Base-by-base conservation (phyloP, 2,329 filamentous ascomycete species). In the Trichothecium sympodiale region DNA sequence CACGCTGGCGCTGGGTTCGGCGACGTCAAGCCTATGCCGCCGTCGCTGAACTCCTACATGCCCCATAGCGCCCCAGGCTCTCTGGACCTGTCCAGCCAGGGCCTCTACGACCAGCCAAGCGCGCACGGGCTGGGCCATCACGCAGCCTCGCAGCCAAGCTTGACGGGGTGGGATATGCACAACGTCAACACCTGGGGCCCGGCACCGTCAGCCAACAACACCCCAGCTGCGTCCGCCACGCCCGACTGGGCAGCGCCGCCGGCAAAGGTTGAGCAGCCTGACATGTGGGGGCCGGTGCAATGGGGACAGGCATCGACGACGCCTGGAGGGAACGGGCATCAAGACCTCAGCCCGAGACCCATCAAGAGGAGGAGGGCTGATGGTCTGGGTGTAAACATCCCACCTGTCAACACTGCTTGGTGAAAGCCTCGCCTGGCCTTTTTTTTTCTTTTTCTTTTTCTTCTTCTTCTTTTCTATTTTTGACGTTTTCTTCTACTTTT, bases 121-220 rank as follows among this genome's bases (percentile, higher is more conserved):
- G 10, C 18, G 3, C 46, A 51, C 1, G 34, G 39, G 27, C 51
- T 52, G 15, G 18, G 26, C 5, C 45, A 23, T 37, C 50, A 51
- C 40, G 40, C 48, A 4, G 48, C 48, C 27, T 52, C 50, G 37
- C 53, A 57, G 31, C 35, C 49, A 8, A 44, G 46, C 31, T 50
- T 62, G 2, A 54, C 57, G 35, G 51, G 51, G 33, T 62, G 59
- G 59, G 57, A 60, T 40, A 57, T 61, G 46, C 43, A 53, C 23
- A 45, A 52, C 3, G 44, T 62, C 38, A 37, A 45, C 18, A 61
- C 58, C 59, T 41, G 52, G 12, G 42, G 47, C 8, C 37, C 43
- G 6, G 39, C 53, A 9, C 42, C 46, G 7, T 31, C 47, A 16
- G 35, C 43, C 8, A 35, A 38, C 16, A 44, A 42, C n/a, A 45